Evolutionary conservation across 768 basidiomycete genomes (phyloP).

Genomic region (Suillus occidentalis): DNA sequence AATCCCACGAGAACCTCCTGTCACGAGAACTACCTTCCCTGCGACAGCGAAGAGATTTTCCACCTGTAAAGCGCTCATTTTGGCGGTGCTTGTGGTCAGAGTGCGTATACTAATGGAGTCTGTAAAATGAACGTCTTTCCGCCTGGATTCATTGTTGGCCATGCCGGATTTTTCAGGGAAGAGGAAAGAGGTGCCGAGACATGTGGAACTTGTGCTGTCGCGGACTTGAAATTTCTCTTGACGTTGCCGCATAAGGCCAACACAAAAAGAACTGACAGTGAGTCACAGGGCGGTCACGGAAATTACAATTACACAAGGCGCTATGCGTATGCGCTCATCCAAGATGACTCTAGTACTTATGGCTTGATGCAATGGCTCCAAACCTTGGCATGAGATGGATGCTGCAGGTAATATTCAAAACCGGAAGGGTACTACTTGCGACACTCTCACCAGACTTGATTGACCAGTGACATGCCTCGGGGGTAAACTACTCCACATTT

Average conservation of each 20-base stretch:
- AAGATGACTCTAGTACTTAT: too few species aligned
- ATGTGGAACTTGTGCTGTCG: neutral
- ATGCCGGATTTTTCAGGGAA: constrained; percentile 10
- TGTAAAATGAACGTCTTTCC: constrained; percentile 5
- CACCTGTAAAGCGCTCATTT: constrained; percentile 38
- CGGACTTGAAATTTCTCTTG: constrained; percentile 6
- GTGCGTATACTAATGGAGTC: neutral
- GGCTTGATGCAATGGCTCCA: too few species aligned
- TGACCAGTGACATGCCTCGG: too few species aligned
- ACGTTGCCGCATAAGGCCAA: neutral
- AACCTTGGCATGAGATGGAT: too few species aligned
- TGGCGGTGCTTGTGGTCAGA: neutral
- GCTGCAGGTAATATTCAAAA: too few species aligned
- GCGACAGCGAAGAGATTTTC: constrained; percentile 49
- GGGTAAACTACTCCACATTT: too few species aligned
- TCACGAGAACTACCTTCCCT: constrained; percentile 57
- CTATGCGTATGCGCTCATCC: too few species aligned
- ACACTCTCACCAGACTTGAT: too few species aligned
- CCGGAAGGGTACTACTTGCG: too few species aligned
- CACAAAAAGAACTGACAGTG: constrained; percentile 10
- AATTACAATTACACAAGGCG: neutral
- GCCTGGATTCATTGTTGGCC: neutral
- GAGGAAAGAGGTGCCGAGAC: constrained; percentile 11
- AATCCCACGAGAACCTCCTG: constrained; percentile 66
- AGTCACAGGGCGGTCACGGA: too few species aligned